Evolutionary conservation across 345 rosid genomes (phyloP), one percentile per base, ranked within the genome.

Genomic region (Cardamine occulta): DNA sequence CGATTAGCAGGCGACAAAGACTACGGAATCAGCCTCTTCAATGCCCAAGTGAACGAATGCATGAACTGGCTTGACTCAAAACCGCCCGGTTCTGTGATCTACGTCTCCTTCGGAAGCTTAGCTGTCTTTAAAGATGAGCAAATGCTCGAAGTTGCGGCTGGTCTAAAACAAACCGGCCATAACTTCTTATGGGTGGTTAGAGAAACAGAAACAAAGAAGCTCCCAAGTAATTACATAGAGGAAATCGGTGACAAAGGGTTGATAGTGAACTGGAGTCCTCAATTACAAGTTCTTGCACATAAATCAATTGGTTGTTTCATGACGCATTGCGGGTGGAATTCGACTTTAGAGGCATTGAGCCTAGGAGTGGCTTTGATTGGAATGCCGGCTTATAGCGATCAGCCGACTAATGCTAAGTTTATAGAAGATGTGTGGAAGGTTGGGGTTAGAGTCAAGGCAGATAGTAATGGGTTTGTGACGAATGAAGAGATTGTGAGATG

Each of bases 321-420:
- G 72, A 83, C 84, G 1, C 93, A 85, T 35, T 82, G 84, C 5
- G 88, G 93, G 2, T 88, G 93, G 93, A 88, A 88, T 51, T 88
- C 93, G 8, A 86, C 87, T 0, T 47, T 86, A 2, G 93, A 88
- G 69, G 88, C 88, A 1, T 19, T 88, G 65, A 83, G 86, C 47
- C 56, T 86, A 70, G 90, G 90, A 17, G 87, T 86, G 7, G 81
- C 86, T 21, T 68, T 86, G 87, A 81, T 80, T 34, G 82, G 79
- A 2, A 80, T 80, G 80, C 82, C 82, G 0, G 64, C 75, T 58
- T 74, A 51, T 17, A 64, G 73, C 18, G 82, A 80, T 18, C 80
- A 80, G 28, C 80, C 80, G 1, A 80, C 82, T 0, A 80, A 80
- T 64, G 82, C 89, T 0, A 84, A 82, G 65, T 82, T 82, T 70